A percentile compares a stretch with the other conserved stretches of the same genome.
Evolutionary conservation across 257 asterid genomes (phyloP).

Genomic region (Salvia rosmarinus): DNA sequence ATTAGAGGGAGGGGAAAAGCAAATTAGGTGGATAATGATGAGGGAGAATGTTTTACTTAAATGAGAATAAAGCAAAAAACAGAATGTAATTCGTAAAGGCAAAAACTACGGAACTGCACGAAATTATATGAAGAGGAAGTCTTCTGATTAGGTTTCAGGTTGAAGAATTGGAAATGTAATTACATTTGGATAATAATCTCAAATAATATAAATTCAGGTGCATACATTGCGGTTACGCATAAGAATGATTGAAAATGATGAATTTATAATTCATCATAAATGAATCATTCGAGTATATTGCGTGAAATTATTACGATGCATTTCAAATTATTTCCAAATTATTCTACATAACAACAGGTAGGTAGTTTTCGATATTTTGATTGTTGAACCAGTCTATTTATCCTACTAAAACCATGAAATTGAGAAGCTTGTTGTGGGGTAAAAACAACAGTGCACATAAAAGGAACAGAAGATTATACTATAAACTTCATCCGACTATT

Average conservation of each 20-base stretch:
- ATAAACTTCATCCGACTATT: too few relatives aligned
- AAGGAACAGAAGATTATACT: too few relatives aligned
- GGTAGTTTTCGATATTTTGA: background rate
- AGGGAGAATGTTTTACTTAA: background rate
- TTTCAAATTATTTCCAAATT: background rate
- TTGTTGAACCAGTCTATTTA: background rate
- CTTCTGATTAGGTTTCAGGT: background rate
- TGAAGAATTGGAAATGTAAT: background rate
- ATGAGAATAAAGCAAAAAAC: background rate
- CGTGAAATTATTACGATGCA: background rate
- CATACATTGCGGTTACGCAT: background rate
- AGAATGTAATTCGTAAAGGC: background rate
- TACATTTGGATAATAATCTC: background rate
- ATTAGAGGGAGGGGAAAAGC: background rate
- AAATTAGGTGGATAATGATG: constrained; percentile 1
- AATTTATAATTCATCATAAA: background rate
- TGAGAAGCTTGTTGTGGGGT: background rate
- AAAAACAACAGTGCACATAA: background rate
- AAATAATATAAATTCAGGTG: background rate
- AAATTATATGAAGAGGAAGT: background rate
- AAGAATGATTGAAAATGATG: background rate
- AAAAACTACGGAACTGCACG: background rate
- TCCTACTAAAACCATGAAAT: background rate
- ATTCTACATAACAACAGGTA: background rate
- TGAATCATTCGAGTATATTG: background rate